Base-by-base conservation (phyloP, 805 yeast species). In the Maudiozyma serrabonitensis region DNA sequence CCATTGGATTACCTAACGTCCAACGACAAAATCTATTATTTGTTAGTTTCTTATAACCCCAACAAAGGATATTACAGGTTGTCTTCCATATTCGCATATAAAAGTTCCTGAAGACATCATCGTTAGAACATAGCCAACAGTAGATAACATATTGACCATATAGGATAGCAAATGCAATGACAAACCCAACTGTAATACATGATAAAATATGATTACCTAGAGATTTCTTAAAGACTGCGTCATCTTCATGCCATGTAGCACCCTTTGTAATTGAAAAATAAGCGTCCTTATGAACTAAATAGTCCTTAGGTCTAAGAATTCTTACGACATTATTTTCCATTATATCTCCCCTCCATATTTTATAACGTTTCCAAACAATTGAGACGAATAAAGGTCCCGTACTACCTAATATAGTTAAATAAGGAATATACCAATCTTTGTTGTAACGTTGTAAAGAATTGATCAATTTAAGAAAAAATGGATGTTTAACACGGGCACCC, bases 191-290 rank as follows among this genome's bases (percentile, higher is more conserved):
- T 41, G 84, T 60, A 2, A 87, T 86, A 26, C 89, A 83, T 39
- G 83, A 67, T 15, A 80, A 74, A 55, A 90, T 79, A 66, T 90
- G 96, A 54, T 78, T 75, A 16, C 87, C 88, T 67, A 89, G 69
- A 8, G 78, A 69, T 60, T 85, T 81, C 67, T 89, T 79, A 62
- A 87, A 78, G 48, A 80, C 75, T 11, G 96, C 96, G 66, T 90
- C 97, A 55, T 82, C 87, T 60, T 79, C 69, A 68, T 90, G 97
- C 97, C 97, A 90, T 25, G 95, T 85, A 0, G 95, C 86, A 43
- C 97, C 97, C 49, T 79, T 77, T 0, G 87, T 72, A 49, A 87
- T 82, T 39, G 80, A 74, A 66, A 90, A 89, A 63, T 86, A 85
- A 0, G 89, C 76, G 55, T 74, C 69, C 1, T 74, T 61, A 53